Conservation (phyloP, 2,329 filamentous ascomycete genomes). For the Cladosporium velox region DNA sequence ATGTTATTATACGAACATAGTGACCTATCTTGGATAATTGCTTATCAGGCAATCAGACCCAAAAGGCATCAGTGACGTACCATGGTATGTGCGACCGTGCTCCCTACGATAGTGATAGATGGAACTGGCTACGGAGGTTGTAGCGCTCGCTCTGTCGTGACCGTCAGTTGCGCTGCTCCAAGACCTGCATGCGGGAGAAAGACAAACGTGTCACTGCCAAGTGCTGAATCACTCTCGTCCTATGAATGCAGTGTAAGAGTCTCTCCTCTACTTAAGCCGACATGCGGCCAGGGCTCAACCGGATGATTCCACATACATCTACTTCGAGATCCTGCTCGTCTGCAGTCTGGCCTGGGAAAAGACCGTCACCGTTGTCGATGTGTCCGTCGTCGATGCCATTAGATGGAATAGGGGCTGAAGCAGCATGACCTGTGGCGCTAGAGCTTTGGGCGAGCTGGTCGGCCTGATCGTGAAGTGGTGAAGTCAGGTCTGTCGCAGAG, state of each 20-base stretch:
- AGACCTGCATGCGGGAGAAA: neutral
- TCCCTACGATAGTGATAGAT: conserved; percentile 42
- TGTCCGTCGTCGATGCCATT: neutral
- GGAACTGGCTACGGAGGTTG: conserved; percentile 39
- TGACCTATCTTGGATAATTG: neutral
- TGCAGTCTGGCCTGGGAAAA: conserved; percentile 28
- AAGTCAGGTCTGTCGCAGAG: conserved; percentile 6
- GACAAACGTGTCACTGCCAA: conserved; percentile 39
- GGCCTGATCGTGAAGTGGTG: neutral
- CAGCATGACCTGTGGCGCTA: neutral
- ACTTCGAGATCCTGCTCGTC: conserved; percentile 40
- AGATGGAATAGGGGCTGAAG: neutral
- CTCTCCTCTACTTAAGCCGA: neutral
- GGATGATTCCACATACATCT: conserved; percentile 34
- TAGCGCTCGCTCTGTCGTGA: conserved; percentile 36
- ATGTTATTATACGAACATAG: neutral
- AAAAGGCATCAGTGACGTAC: conserved; percentile 24
- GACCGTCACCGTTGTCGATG: neutral
- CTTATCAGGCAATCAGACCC: neutral
- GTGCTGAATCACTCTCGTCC: conserved; percentile 39
- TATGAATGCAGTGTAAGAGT: conserved; percentile 20
- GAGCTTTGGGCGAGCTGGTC: neutral
- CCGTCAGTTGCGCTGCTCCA: conserved; percentile 17
- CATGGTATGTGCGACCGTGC: conserved; percentile 42
- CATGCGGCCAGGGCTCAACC: neutral